Conservation (phyloP, 352 stramenopile species). For the Pythium dissimile region DNA sequence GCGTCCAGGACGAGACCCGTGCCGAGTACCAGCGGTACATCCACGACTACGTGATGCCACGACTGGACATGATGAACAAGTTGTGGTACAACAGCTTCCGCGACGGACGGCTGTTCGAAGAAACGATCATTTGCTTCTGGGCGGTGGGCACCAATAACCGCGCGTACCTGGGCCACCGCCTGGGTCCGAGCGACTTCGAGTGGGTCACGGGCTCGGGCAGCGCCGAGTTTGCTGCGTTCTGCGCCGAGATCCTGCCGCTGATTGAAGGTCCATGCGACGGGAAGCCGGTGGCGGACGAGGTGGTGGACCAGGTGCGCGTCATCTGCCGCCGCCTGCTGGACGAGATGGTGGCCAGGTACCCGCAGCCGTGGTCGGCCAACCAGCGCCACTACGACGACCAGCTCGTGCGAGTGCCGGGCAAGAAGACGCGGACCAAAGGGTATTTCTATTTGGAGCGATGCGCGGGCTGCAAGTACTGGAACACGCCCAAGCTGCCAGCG, state of each 20-base stretch:
- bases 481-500: background rate
- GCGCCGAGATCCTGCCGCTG: conserved; percentile 4
- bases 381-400: conserved; percentile 11
- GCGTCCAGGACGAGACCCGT: background rate
- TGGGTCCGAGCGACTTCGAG: background rate
- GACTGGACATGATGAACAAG: conserved; percentile 1
- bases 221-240: background rate
- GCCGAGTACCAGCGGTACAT: conserved; percentile 3
- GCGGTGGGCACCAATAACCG: background rate
- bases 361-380: conserved; percentile 3
- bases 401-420: background rate
- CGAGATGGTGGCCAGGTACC: background rate
- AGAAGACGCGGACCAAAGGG: background rate
- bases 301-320: background rate
- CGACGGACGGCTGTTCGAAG: conserved; percentile 1
- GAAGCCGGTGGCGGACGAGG: background rate
- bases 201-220: background rate
- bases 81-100: conserved; percentile 13
- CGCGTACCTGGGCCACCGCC: background rate
- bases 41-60: conserved; percentile 1
- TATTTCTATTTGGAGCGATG: background rate
- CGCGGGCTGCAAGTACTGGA: conserved; percentile 2
- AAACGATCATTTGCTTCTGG: background rate
- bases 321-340: conserved; percentile 1
- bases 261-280: conserved; percentile 5